Percentiles rank a stretch among this genome's conserved stretches.
Evolutionary conservation across 2,329 filamentous ascomycete genomes (phyloP).

Genomic region (Daldinia sp.): DNA sequence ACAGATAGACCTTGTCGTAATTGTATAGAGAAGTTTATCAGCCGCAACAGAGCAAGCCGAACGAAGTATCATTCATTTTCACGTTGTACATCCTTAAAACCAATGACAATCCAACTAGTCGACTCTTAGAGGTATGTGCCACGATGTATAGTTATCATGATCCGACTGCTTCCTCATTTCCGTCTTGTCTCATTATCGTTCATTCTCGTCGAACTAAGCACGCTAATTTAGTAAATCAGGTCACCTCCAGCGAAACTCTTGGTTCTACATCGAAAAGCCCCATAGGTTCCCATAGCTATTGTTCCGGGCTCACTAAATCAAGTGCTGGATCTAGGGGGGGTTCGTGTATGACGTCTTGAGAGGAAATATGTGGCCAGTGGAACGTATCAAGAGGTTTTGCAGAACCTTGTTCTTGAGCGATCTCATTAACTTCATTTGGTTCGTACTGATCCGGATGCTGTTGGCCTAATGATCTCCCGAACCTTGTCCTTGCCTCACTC

Average conservation of each 20-base stretch:
- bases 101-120: too few species aligned
- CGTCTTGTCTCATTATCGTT: not conserved
- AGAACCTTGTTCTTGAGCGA: not conserved
- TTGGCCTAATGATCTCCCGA: not conserved
- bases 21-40: too few species aligned
- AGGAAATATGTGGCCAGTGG: not conserved
- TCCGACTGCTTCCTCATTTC: not conserved
- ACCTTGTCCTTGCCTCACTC: not conserved
- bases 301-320: not conserved
- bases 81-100: too few species aligned
- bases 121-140: too few species aligned
- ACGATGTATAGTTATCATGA: not conserved
- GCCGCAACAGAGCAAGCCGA: too few species aligned
- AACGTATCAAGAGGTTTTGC: not conserved
- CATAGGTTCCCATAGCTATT: slow-evolving; percentile 1
- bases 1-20: too few species aligned
- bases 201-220: too few species aligned
- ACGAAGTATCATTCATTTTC: too few species aligned
- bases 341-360: not conserved
- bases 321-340: not conserved
- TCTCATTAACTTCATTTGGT: not conserved
- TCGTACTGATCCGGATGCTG: not conserved
- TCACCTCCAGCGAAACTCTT: not conserved
- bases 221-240: not conserved
- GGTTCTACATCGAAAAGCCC: not conserved